Base-by-base conservation (phyloP, 2,329 filamentous ascomycete species). In the Microcera coccophila region DNA sequence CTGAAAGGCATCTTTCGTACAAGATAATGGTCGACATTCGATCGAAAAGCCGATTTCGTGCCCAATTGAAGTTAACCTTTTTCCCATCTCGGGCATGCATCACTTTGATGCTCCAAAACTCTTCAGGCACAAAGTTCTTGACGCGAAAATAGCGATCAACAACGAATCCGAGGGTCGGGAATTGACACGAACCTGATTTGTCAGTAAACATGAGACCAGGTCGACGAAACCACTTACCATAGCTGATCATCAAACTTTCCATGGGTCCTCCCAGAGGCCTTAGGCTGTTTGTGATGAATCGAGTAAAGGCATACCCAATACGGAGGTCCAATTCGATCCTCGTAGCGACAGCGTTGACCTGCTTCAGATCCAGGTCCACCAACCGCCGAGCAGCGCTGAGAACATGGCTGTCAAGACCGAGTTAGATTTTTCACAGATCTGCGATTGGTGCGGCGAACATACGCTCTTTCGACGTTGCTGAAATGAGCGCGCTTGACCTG, bases 141-240 rank as follows among this genome's bases (percentile, higher is more conserved):
- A 98, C 93, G 38, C 87, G 83, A 57, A 95, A 88, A 64, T 97
- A 98, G 36, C 91, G 82, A 65, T 98, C 93, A 5, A 98, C 93
- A 2, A 98, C 91, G 53, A 98, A 98, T 0, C 93, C 93, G 4
- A 98, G 74, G 0, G 93, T 97, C 2, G 93, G 93, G 58, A 98
- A 98, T 63, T 98, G 93, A 54, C 93, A 98, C 4, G 90, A 95
- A 12, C 79, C 87, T 87, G 31, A 16, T 11, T 4, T 14, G 38
- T 53, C 5, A 60, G 49, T 32, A 12, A 8, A 15, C 34, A 10
- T 10, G 17, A 10, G 18, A 12, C 12, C 9, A 3, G n/a, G 2
- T 24, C 5, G 7, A 16, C 10, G 3, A 22, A 22, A 26, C 4
- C 38, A 48, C 69, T 51, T 70, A 86, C 88, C 90, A 60, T 96